Conservation (phyloP, 305 asterid species). For the Fraxinus xanthoxyloides region DNA sequence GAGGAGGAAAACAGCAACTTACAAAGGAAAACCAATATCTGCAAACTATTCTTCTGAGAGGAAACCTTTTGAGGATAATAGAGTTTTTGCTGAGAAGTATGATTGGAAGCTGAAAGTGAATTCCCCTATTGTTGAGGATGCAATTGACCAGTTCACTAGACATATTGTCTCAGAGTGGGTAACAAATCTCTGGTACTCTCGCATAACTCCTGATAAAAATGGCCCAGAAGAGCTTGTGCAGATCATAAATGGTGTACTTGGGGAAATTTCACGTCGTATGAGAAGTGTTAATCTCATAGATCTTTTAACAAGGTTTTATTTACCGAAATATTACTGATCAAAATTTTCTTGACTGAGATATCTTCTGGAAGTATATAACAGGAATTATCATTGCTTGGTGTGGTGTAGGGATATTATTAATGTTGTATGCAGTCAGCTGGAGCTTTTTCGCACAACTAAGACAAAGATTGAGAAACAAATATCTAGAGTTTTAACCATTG, state of each 20-base stretch:
- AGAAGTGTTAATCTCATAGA: slow-evolving; percentile 80
- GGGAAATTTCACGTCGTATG: slow-evolving; percentile 85
- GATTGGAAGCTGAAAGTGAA: slow-evolving; percentile 91
- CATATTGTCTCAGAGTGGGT: slow-evolving; percentile 98
- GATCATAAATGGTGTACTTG: slow-evolving; percentile 82
- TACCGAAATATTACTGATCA: slow-evolving; percentile 23
- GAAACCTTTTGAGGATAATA: slow-evolving; percentile 40
- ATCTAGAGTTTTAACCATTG: slow-evolving; percentile 50
- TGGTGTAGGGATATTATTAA: slow-evolving; percentile 71
- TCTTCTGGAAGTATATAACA: slow-evolving; percentile 34
- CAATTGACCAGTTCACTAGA: slow-evolving; percentile 79
- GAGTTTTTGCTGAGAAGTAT: slow-evolving; percentile 40
- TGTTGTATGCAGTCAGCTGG: slow-evolving; percentile 68
- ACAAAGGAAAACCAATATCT: slow-evolving; percentile 58
- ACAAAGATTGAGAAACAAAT: slow-evolving; percentile 58
- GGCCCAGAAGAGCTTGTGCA: slow-evolving; percentile 88
- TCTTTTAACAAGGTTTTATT: slow-evolving; percentile 74
- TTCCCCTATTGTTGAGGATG: slow-evolving; percentile 90
- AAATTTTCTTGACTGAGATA: slow-evolving; percentile 50
- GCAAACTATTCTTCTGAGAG: slow-evolving; percentile 35
- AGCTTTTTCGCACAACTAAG: slow-evolving; percentile 75
- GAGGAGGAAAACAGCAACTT: slow-evolving; percentile 79
- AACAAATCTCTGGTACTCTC: slow-evolving; percentile 92
- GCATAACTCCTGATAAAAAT: slow-evolving; percentile 87
- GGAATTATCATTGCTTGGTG: slow-evolving; percentile 26